Conservation (phyloP, 2,329 filamentous ascomycete genomes). For the Paecilomyces niveus region DNA sequence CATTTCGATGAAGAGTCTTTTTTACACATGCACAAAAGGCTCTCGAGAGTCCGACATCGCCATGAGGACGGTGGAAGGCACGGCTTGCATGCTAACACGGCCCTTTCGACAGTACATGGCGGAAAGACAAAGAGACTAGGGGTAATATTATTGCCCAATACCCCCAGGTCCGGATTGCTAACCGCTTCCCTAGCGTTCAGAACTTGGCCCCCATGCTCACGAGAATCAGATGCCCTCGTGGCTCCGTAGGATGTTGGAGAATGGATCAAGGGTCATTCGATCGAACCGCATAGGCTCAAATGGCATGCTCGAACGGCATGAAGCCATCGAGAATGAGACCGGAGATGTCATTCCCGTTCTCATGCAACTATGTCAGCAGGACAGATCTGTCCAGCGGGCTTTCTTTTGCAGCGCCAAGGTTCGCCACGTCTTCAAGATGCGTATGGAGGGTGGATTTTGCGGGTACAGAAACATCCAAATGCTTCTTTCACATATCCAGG, state of each 20-base stretch:
- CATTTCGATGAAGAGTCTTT: not conserved
- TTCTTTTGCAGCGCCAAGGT: conserved; percentile 74
- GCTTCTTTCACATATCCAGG: conserved; percentile 70
- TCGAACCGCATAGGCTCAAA: conserved; percentile 43
- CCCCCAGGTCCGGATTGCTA: conserved; percentile 5
- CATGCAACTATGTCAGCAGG: conserved; percentile 57
- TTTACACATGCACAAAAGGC: not conserved
- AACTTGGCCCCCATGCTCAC: conserved; percentile 65
- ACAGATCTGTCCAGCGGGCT: conserved; percentile 57
- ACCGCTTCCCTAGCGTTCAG: conserved; percentile 39
- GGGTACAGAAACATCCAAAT: conserved; percentile 95
- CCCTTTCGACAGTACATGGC: not conserved
- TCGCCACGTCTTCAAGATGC: conserved; percentile 73
- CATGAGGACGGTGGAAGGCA: not conserved
- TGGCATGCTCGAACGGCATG: conserved; percentile 36
- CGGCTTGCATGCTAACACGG: not conserved
- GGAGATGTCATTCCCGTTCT: conserved; percentile 56
- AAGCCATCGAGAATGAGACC: conserved; percentile 41
- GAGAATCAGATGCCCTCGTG: conserved; percentile 68
- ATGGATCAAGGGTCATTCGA: conserved; percentile 50
- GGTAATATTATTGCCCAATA: conserved; percentile 12
- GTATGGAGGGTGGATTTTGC: conserved; percentile 82
- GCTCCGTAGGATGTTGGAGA: conserved; percentile 57
- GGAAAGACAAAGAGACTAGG: conserved; percentile 22
- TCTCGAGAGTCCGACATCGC: not conserved